These are phyloP conservation scores for Vigna unguiculata DNA, from an alignment of 306 rosid species.

Conservation along the genomic window DNA sequence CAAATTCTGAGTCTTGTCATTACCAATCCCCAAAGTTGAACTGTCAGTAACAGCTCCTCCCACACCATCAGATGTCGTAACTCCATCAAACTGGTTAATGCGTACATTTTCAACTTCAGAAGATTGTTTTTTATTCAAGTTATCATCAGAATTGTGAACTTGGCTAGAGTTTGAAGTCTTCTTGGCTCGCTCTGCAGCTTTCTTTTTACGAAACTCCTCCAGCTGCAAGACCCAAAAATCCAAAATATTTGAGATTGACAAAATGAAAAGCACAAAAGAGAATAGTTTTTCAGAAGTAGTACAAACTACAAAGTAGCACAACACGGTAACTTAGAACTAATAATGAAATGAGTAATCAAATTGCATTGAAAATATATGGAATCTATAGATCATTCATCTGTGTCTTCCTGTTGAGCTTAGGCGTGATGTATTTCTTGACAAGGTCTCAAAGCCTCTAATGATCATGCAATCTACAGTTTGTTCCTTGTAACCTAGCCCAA, in stretches of 20 bases:
- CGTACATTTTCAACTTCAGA: conserved; percentile 68
- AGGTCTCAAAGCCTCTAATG: conserved; percentile 5
- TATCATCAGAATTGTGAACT: conserved; percentile 52
- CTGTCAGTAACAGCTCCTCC: conserved; percentile 48
- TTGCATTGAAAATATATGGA: not conserved
- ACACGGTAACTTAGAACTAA: not conserved
- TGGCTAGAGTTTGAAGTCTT: conserved; percentile 61
- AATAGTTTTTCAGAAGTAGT: not conserved
- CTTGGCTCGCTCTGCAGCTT: conserved; percentile 84
- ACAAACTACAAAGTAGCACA: not conserved
- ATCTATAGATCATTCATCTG: not conserved
- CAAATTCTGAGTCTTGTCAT: conserved; percentile 47
- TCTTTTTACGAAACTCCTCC: conserved; percentile 96
- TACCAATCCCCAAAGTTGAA: conserved; percentile 47
- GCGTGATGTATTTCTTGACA: not conserved
- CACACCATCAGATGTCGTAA: conserved; percentile 71
- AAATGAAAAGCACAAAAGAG: not conserved
- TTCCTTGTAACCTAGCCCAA: not conserved
- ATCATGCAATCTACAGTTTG: not conserved
- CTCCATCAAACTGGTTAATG: conserved; percentile 62
- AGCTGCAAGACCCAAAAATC: conserved; percentile 61
- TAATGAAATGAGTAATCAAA: conserved; percentile 17
- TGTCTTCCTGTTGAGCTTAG: not conserved
- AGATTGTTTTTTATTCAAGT: conserved; percentile 62
- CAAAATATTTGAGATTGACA: conserved; percentile 19